These are phyloP conservation scores for Dioscorea dumetorum DNA, from an alignment of 106 monocot species.

Conservation along the genomic window DNA sequence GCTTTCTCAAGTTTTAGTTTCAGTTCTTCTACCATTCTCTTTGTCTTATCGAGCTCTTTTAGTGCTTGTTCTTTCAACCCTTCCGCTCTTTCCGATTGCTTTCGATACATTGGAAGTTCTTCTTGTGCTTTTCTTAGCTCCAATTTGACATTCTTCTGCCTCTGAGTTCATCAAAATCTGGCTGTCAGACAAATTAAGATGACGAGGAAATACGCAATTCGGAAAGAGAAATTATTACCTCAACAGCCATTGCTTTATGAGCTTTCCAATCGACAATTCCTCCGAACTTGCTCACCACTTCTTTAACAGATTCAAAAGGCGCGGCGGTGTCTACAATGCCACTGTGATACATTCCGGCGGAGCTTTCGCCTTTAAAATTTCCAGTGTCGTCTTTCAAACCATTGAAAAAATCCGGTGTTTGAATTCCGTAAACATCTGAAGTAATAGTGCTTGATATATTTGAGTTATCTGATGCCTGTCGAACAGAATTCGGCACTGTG, in stretches of 20 bases:
- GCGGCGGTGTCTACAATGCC: slow-evolving; percentile 50
- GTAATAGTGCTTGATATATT: no score
- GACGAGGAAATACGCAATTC: background rate
- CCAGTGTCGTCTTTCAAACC: background rate
- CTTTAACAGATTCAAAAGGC: slow-evolving; percentile 70
- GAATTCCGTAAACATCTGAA: no score
- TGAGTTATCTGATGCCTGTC: no score
- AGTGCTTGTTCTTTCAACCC: slow-evolving; percentile 27
- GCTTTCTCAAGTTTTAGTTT: slow-evolving; percentile 29
- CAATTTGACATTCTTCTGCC: slow-evolving; percentile 18
- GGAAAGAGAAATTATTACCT: slow-evolving; percentile 17
- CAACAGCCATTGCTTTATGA: slow-evolving; percentile 23
- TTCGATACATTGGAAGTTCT: slow-evolving; percentile 21
- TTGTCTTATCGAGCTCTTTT: slow-evolving; percentile 45
- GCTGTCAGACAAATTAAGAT: background rate
- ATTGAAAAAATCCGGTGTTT: no score
- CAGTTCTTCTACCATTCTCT: slow-evolving; percentile 34
- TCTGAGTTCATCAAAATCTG: slow-evolving; percentile 18
- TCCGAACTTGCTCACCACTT: slow-evolving; percentile 60
- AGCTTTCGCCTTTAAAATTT: slow-evolving; percentile 4
- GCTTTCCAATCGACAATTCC: slow-evolving; percentile 71
- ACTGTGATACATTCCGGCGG: no score
- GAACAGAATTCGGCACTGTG: no score
- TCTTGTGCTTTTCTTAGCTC: slow-evolving; percentile 23
- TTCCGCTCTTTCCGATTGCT: slow-evolving; percentile 32